Evolutionary conservation across 148 eudicot genomes (phyloP).

Genomic region (Suaeda aralocaspica): DNA sequence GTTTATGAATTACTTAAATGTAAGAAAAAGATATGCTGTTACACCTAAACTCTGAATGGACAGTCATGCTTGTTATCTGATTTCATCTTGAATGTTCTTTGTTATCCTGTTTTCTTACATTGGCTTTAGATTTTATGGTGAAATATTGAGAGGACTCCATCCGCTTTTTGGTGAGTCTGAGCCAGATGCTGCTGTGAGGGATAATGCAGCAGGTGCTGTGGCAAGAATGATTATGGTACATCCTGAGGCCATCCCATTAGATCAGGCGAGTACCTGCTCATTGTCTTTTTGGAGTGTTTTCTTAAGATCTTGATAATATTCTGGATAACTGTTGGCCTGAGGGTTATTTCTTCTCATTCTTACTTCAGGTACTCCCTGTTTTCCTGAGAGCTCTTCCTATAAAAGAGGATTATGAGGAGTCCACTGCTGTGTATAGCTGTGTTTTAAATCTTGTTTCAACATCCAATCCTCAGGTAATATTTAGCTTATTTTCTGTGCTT

Average conservation of each 20-base stretch:
- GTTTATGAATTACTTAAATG: neutral
- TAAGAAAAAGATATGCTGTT: neutral
- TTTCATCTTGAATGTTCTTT: neutral
- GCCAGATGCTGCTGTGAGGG: constrained; percentile 95
- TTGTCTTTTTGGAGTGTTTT: neutral
- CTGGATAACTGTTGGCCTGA: neutral
- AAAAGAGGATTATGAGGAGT: constrained; percentile 91
- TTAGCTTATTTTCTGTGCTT: neutral
- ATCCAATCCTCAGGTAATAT: constrained; percentile 76
- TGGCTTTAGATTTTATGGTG: constrained; percentile 58
- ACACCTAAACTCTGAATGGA: neutral
- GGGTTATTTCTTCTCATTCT: constrained; percentile 1
- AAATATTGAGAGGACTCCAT: constrained; percentile 64
- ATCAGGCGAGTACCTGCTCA: constrained; percentile 54
- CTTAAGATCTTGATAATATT: neutral
- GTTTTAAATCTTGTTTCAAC: constrained; percentile 77
- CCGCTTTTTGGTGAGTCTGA: constrained; percentile 86
- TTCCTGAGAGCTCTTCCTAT: constrained; percentile 81
- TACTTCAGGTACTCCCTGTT: constrained; percentile 76
- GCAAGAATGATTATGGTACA: constrained; percentile 97
- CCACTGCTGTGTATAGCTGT: constrained; percentile 81
- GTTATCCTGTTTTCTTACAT: constrained; percentile 26
- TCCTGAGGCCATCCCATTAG: constrained; percentile 73
- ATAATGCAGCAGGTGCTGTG: constrained; percentile 97
- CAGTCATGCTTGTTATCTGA: neutral